Evolutionary conservation across 108 stramenopile species (phyloP).

Genomic region (Skeletonema grethae): DNA sequence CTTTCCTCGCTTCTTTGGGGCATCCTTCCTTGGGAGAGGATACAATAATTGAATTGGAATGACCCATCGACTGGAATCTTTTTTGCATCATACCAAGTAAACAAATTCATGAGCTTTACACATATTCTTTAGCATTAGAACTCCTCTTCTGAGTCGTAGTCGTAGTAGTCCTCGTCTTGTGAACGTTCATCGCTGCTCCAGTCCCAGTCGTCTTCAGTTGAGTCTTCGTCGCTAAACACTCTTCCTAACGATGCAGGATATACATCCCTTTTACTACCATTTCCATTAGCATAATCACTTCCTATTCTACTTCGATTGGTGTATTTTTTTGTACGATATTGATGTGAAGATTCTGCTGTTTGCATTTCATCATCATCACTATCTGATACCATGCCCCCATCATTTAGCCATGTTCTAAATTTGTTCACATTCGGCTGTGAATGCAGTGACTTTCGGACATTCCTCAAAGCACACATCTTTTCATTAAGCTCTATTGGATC

Average conservation of each 20-base stretch:
- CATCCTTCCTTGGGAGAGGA: neutral
- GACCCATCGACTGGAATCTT: too few relatives aligned
- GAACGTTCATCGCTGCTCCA: conserved; percentile 3
- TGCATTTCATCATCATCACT: conserved; percentile 17
- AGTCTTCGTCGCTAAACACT: conserved; percentile 44
- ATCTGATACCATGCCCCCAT: conserved; percentile 30
- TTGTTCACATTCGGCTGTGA: conserved; percentile 70
- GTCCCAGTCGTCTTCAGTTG: conserved; percentile 7
- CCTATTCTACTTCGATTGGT: neutral
- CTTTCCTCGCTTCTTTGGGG: too few relatives aligned
- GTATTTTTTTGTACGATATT: neutral
- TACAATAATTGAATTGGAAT: neutral
- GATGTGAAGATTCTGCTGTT: neutral
- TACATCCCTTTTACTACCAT: neutral
- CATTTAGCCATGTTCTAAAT: conserved; percentile 54
- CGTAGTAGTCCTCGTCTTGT: conserved; percentile 11
- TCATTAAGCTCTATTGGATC: conserved; percentile 70
- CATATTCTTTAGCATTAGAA: neutral
- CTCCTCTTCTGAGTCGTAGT: conserved; percentile 38
- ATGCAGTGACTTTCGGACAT: conserved; percentile 74
- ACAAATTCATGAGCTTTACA: neutral
- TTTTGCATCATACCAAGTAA: neutral
- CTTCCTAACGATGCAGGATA: conserved; percentile 13
- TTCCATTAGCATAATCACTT: neutral
- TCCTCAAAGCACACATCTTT: conserved; percentile 59